Evolutionary conservation across 1,139 yeast species (phyloP).

Genomic region (Suhomyces wounanorum): DNA sequence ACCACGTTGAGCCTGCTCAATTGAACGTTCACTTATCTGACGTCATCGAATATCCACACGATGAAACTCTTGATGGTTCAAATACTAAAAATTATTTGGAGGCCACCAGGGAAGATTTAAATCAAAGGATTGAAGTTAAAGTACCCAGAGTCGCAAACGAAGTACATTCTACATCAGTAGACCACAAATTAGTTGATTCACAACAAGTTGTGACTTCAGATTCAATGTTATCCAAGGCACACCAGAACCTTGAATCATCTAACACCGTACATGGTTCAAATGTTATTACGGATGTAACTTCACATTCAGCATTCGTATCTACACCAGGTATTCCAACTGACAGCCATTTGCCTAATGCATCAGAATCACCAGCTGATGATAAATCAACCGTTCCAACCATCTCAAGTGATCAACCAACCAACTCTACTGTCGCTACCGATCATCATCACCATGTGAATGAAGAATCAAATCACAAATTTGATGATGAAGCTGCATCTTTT

Average conservation of each 20-base stretch:
- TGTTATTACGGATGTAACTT: not conserved
- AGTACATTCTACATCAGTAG: not conserved
- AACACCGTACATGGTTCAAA: not conserved
- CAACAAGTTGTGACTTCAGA: not conserved
- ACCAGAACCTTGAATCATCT: not conserved
- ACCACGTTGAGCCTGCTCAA: not conserved
- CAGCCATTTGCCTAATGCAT: not conserved
- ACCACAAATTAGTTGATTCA: not conserved
- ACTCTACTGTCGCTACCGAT: conserved; percentile 18
- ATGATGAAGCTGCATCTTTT: conserved; percentile 6
- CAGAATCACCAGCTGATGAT: conserved; percentile 13
- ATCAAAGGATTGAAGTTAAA: not conserved
- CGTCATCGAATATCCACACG: not conserved
- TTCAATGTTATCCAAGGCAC: not conserved
- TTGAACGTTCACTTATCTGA: not conserved
- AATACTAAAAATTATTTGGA: not conserved
- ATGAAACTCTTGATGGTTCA: not conserved
- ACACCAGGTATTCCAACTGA: not conserved
- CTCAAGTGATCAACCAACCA: conserved; percentile 15
- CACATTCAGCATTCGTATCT: not conserved
- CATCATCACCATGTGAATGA: conserved; percentile 8
- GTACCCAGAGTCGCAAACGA: not conserved
- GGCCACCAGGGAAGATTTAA: not conserved
- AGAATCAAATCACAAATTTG: not conserved
- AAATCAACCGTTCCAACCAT: conserved; percentile 16